These are phyloP conservation scores for Adansonia gregorii DNA, from an alignment of 441 rosid species.

Conservation along the genomic window DNA sequence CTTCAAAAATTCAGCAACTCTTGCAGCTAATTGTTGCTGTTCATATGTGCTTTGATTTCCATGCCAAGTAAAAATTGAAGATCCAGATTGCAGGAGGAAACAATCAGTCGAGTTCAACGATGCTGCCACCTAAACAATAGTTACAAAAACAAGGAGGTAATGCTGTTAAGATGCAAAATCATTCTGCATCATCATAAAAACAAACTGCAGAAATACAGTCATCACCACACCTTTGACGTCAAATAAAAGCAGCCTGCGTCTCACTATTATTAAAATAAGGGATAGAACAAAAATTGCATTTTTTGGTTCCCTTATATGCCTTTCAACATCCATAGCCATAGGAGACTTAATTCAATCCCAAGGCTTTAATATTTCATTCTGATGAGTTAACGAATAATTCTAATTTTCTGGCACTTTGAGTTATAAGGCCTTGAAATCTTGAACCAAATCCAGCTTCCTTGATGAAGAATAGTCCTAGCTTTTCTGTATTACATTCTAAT, in stretches of 20 bases:
- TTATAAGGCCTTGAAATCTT: background rate
- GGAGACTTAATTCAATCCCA: background rate
- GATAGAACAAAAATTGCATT: background rate
- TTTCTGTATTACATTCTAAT: slow-evolving; percentile 9
- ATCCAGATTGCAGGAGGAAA: slow-evolving; percentile 97
- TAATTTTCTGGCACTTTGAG: background rate
- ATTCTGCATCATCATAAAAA: slow-evolving; percentile 15
- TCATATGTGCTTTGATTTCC: slow-evolving; percentile 93
- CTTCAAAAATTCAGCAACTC: slow-evolving; percentile 91
- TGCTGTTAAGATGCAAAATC: slow-evolving; percentile 20
- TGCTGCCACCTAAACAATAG: slow-evolving; percentile 71
- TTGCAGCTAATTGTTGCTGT: slow-evolving; percentile 80
- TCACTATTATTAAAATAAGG: background rate
- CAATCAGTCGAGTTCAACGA: slow-evolving; percentile 87
- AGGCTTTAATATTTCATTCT: background rate
- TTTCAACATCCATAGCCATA: slow-evolving; percentile 7
- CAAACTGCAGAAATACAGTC: slow-evolving; percentile 15
- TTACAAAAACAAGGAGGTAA: slow-evolving; percentile 9
- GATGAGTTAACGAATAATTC: background rate
- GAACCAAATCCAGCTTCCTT: slow-evolving; percentile 6
- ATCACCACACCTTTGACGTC: slow-evolving; percentile 10
- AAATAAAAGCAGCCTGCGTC: slow-evolving; percentile 6
- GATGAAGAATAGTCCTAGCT: background rate
- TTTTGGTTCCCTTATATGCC: background rate
- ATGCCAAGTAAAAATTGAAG: slow-evolving; percentile 88